Base-by-base conservation (phyloP, 169 alveolate genomes). In the Cryptosporidium sp. region DNA sequence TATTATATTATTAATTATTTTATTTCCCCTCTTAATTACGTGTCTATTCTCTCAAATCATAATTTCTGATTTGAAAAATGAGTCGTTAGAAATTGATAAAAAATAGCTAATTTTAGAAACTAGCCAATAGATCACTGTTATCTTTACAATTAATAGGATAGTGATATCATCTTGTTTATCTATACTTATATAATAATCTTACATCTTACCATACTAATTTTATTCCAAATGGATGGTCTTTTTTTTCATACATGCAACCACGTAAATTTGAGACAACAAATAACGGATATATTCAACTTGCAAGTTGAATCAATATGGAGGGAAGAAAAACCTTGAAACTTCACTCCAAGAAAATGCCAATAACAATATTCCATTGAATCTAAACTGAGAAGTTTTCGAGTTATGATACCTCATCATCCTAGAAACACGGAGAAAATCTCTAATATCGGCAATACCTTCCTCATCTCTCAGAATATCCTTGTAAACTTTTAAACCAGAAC, bases 331-430 rank as follows among this genome's bases (percentile, higher is more conserved):
- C 39, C 35, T 80, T 8, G 62, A 37, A 18, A 80, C 45, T 31
- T 80, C 89, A 23, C 21, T 50, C 89, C 89, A 80, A 29, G 67
- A 61, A 50, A 65, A 80, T 7, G 89, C 89, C 41, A 80, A 7
- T 16, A 80, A 37, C 29, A 59, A 1, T 18, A 80, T 80, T 1
- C 89, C 89, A 14, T 55, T 43, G 55, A 80, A 80, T 48, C 68
- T 80, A 31, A 62, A 80, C 55, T 43, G 89, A 2, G 89, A 80
- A 37, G 50, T 23, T 48, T 65, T 80, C 5, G 89, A 61, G 52
- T 80, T 62, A 2, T 23, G 55, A 33, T 23, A 14, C 52, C 89
- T 80, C 62, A 80, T 21, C 52, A 10, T 80, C 70, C 68, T 59
- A n/a, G 75, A 59, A 62, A 41, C n/a, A 21, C 74, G 55, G 10